Conservation (phyloP, 2,329 filamentous ascomycete genomes). For the Aspergillus latus region DNA sequence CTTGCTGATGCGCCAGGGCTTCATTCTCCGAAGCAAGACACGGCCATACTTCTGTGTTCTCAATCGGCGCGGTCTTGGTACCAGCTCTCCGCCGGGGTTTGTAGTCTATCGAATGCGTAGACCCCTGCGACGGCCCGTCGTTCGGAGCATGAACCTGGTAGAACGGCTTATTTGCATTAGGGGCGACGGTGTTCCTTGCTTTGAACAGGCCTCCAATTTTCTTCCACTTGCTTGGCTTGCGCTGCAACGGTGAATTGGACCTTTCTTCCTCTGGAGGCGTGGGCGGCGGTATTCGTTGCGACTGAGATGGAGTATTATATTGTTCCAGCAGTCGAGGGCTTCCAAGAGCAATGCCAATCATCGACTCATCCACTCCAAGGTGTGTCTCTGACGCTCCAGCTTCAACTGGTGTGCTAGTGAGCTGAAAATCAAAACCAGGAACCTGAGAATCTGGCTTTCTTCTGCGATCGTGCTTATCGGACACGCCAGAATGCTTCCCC, state of each 20-base stretch:
- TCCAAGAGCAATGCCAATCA: conserved; percentile 73
- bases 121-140: conserved; percentile 23
- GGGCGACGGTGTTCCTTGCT: conserved; percentile 32
- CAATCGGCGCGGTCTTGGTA: conserved; percentile 8
- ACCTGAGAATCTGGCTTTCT: conserved; percentile 18
- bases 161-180: conserved; percentile 26
- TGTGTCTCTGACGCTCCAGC: conserved; percentile 17
- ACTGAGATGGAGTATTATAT: conserved; percentile 18
- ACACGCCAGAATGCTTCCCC: conserved; percentile 24
- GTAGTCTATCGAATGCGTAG: conserved; percentile 23
- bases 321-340: conserved; percentile 55
- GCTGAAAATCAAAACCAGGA: conserved; percentile 33
- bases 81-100: conserved; percentile 9
- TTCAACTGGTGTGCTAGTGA: conserved; percentile 30
- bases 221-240: conserved; percentile 48
- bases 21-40: conserved; percentile 26
- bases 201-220: conserved; percentile 48
- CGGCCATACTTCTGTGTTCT: conserved; percentile 23
- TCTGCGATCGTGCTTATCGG: conserved; percentile 19
- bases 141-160: conserved; percentile 29
- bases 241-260: conserved; percentile 22
- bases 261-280: conserved; percentile 16
- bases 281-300: conserved; percentile 16
- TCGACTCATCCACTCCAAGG: conserved; percentile 40
- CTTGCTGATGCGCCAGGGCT: conserved; percentile 16